Evolutionary conservation across 179 eudicot genomes (phyloP).

Genomic region (Camellia oleifera): DNA sequence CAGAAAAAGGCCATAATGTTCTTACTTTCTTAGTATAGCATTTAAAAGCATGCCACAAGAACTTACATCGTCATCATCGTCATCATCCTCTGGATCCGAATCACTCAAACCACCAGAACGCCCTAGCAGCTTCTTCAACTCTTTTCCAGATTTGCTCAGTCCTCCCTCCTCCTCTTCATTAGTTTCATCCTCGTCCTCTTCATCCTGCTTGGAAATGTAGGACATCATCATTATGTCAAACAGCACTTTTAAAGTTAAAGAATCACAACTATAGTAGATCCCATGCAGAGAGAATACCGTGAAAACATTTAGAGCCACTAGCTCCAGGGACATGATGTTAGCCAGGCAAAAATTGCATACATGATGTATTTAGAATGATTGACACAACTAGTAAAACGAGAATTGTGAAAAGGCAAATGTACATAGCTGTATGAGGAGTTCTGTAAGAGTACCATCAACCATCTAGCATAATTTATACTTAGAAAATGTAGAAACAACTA

Average conservation of each 20-base stretch:
- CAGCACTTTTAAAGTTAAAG: background rate
- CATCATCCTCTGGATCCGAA: conserved; percentile 77
- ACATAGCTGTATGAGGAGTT: no score
- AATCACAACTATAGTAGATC: background rate
- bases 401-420: background rate
- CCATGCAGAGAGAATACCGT: background rate
- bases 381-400: background rate
- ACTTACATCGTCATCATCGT: conserved; percentile 72
- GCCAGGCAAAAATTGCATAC: background rate
- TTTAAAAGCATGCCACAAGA: background rate
- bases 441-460: no score
- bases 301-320: no score
- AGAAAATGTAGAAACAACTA: no score
- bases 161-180: conserved; percentile 62
- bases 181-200: conserved; percentile 79
- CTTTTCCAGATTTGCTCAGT: conserved; percentile 90
- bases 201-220: conserved; percentile 45
- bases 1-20: background rate
- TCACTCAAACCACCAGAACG: conserved; percentile 69
- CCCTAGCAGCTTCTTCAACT: conserved; percentile 88
- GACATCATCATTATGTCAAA: background rate
- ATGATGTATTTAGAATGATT: background rate
- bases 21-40: background rate
- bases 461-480: no score
- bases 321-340: background rate